These are phyloP conservation scores for Teratosphaeria viscida DNA, from an alignment of 2,329 filamentous ascomycete species.

Conservation along the genomic window DNA sequence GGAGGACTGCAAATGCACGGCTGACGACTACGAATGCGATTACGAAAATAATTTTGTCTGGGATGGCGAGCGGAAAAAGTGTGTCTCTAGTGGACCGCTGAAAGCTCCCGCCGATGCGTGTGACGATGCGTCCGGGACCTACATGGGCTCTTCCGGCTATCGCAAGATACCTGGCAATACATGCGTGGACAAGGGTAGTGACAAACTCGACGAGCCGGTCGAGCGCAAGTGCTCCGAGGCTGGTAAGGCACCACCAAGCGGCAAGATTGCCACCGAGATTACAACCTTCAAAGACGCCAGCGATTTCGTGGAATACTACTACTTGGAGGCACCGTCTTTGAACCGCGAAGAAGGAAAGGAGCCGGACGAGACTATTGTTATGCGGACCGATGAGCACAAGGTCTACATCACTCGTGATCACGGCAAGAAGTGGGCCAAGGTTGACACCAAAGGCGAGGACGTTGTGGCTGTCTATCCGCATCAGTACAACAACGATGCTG, in stretches of 20 bases:
- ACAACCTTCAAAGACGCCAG: conserved; percentile 51
- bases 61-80: conserved; percentile 56
- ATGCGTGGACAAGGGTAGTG: conserved; percentile 32
- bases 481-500: conserved; percentile 67
- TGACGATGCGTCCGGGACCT: conserved; percentile 59
- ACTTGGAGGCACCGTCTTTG: conserved; percentile 53
- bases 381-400: conserved; percentile 48
- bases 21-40: conserved; percentile 88
- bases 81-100: conserved; percentile 54
- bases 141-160: conserved; percentile 81
- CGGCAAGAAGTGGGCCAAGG: conserved; percentile 69
- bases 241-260: conserved; percentile 46
- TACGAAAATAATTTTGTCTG: conserved; percentile 58
- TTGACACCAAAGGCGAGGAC: conserved; percentile 52
- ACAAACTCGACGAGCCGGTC: conserved; percentile 40
- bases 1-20: conserved; percentile 69
- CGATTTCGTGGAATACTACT: conserved; percentile 50
- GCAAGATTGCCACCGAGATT: conserved; percentile 53
- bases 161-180: conserved; percentile 65
- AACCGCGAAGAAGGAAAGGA: conserved; percentile 53
- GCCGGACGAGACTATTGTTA: conserved; percentile 62
- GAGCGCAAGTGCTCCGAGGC: conserved; percentile 65
- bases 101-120: conserved; percentile 62
- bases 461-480: conserved; percentile 68
- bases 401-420: conserved; percentile 74